These are phyloP conservation scores for Paracoccidioides brasiliensis DNA, from an alignment of 2,329 filamentous ascomycete species.

Conservation along the genomic window DNA sequence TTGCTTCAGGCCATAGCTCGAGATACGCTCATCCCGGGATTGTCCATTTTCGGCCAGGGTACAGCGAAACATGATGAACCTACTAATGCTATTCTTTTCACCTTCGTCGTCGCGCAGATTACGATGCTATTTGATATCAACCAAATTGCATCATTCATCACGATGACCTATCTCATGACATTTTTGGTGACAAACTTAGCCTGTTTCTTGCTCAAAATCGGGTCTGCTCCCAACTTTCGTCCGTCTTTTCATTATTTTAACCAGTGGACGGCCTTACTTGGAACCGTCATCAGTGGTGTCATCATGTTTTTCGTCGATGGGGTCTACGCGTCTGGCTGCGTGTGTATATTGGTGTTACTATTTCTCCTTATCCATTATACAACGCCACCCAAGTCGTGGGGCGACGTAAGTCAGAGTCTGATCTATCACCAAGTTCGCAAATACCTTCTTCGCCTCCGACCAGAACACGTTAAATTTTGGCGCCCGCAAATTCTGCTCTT, in stretches of 20 bases:
- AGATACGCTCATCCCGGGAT: constrained; percentile 64
- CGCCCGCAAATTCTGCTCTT: constrained; percentile 74
- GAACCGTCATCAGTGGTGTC: constrained; percentile 59
- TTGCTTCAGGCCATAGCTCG: constrained; percentile 70
- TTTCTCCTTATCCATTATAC: constrained; percentile 79
- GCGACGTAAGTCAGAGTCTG: constrained; percentile 76
- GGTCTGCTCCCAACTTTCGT: constrained; percentile 77
- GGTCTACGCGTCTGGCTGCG: constrained; percentile 62
- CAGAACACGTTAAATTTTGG: constrained; percentile 92
- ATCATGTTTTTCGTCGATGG: constrained; percentile 89
- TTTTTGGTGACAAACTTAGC: constrained; percentile 81
- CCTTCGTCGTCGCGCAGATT: constrained; percentile 61
- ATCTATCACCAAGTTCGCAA: constrained; percentile 85
- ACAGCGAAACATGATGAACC: constrained; percentile 62
- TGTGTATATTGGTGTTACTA: constrained; percentile 59
- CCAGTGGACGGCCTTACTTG: constrained; percentile 65
- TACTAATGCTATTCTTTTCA: constrained; percentile 60
- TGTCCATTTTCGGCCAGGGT: constrained; percentile 61
- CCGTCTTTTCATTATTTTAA: constrained; percentile 84
- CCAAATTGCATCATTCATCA: constrained; percentile 77
- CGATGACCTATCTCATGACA: constrained; percentile 87
- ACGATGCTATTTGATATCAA: constrained; percentile 76
- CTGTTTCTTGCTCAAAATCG: constrained; percentile 74
- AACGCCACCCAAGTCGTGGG: constrained; percentile 76
- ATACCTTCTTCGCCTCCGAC: constrained; percentile 67